Evolutionary conservation across 2,329 filamentous ascomycete genomes (phyloP).

Genomic region (Stylonectria norvegica): DNA sequence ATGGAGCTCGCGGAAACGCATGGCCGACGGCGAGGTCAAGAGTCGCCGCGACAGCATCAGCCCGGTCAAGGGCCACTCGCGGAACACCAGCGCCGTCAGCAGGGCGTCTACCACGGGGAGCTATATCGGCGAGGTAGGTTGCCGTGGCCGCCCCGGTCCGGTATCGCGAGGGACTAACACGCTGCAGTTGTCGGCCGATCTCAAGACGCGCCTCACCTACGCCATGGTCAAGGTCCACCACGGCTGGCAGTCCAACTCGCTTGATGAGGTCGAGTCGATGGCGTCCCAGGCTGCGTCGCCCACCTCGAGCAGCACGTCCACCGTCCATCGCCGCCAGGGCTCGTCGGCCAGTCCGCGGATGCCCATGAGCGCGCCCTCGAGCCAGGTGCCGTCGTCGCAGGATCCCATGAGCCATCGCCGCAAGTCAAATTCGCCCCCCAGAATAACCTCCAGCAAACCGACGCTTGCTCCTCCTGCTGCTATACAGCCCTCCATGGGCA

Average conservation of each 20-base stretch:
- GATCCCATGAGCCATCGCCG: slow-evolving; percentile 23
- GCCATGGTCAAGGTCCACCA: slow-evolving; percentile 92
- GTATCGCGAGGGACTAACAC: slow-evolving; percentile 13
- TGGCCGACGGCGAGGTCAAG: slow-evolving; percentile 72
- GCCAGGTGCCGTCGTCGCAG: slow-evolving; percentile 28
- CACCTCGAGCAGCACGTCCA: slow-evolving; percentile 55
- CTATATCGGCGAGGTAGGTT: slow-evolving; percentile 73
- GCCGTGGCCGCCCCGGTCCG: not conserved
- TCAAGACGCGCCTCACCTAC: slow-evolving; percentile 82
- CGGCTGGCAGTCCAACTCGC: slow-evolving; percentile 76
- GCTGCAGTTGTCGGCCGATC: slow-evolving; percentile 67
- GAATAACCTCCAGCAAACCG: slow-evolving; percentile 33
- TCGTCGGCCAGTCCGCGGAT: slow-evolving; percentile 55
- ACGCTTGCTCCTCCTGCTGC: slow-evolving; percentile 52
- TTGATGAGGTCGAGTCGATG: slow-evolving; percentile 73
- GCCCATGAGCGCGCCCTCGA: slow-evolving; percentile 24
- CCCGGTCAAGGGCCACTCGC: slow-evolving; percentile 57
- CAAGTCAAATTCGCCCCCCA: slow-evolving; percentile 38
- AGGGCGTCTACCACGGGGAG: slow-evolving; percentile 57
- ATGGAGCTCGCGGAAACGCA: slow-evolving; percentile 62
- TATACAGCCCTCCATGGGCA: slow-evolving; percentile 47
- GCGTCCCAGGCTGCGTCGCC: slow-evolving; percentile 67
- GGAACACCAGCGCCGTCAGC: slow-evolving; percentile 68
- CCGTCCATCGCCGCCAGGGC: slow-evolving; percentile 49
- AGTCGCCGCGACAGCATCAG: slow-evolving; percentile 43